Percentiles rank a stretch among this genome's conserved stretches.
These are phyloP conservation scores for Lanmaoa pseudosensibilis DNA, from an alignment of 768 basidiomycete species.

Conservation along the genomic window DNA sequence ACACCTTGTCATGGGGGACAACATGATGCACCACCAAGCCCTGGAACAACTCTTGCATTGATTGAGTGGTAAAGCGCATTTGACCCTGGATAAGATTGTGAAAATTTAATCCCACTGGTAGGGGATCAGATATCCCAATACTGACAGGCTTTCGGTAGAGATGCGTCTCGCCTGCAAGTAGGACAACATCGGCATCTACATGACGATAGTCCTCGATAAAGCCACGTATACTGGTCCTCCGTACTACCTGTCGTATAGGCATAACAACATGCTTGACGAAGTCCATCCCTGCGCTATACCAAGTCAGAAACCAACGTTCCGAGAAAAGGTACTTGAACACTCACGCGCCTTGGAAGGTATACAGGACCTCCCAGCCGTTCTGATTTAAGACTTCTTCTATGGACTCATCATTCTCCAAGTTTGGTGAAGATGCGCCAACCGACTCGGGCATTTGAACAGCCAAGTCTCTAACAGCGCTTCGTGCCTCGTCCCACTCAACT, in stretches of 20 bases:
- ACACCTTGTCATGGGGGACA: conserved; percentile 25
- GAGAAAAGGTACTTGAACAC: conserved; percentile 16
- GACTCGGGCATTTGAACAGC: conserved; percentile 19
- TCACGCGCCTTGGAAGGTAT: conserved; percentile 42
- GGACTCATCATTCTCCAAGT: conserved; percentile 27
- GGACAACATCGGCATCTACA: conserved; percentile 35
- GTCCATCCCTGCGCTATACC: conserved; percentile 38
- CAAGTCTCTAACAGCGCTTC: conserved; percentile 20
- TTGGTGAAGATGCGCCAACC: neutral
- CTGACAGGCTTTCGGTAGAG: conserved; percentile 29
- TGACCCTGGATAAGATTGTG: conserved; percentile 17
- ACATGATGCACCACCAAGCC: conserved; percentile 25
- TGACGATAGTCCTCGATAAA: conserved; percentile 38
- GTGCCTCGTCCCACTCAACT: conserved; percentile 33
- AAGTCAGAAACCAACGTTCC: conserved; percentile 11
- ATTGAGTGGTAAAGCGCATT: conserved; percentile 27
- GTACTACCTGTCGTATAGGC: conserved; percentile 36
- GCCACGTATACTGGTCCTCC: conserved; percentile 35
- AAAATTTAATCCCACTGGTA: neutral
- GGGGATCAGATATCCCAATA: neutral
- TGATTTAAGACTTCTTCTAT: conserved; percentile 32
- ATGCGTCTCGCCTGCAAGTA: conserved; percentile 42
- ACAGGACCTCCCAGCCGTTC: conserved; percentile 40
- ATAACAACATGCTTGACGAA: conserved; percentile 39
- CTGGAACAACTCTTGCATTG: conserved; percentile 22